These are phyloP conservation scores for Citrus trifoliata DNA, from an alignment of 345 rosid genomes.

Conservation along the genomic window DNA sequence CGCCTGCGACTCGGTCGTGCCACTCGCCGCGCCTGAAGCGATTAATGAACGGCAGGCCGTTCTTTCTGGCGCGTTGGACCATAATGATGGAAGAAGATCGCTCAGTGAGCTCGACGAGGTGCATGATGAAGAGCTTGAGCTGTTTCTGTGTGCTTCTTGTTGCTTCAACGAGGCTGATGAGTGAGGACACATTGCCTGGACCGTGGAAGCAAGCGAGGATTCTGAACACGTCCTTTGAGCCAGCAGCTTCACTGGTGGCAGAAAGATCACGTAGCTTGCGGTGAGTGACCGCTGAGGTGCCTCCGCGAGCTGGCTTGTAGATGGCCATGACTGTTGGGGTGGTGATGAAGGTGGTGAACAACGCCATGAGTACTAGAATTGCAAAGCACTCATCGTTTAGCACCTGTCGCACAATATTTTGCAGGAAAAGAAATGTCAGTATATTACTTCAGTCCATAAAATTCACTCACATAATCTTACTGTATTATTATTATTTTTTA, in stretches of 20 bases:
- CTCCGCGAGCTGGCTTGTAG: constrained; percentile 59
- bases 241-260: constrained; percentile 19
- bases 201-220: constrained; percentile 73
- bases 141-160: constrained; percentile 50
- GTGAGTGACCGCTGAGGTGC: constrained; percentile 16
- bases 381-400: constrained; percentile 77
- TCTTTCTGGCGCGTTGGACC: constrained; percentile 59
- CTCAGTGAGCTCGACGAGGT: constrained; percentile 76
- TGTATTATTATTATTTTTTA: too few species aligned
- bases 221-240: constrained; percentile 46
- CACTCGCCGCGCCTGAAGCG: constrained; percentile 49
- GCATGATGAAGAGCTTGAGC: constrained; percentile 72
- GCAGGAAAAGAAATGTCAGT: background rate
- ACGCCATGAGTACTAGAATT: constrained; percentile 77
- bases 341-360: constrained; percentile 84
- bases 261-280: constrained; percentile 53
- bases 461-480: too few species aligned
- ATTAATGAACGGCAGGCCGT: constrained; percentile 71
- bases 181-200: constrained; percentile 56
- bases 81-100: constrained; percentile 73
- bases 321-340: constrained; percentile 73
- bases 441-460: too few species aligned
- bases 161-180: constrained; percentile 64
- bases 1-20: constrained; percentile 50
- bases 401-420: constrained; percentile 41